A percentile compares a stretch with the other conserved stretches of the same genome.
These are phyloP conservation scores for Plectosphaerella plurivora DNA, from an alignment of 2,329 filamentous ascomycete genomes.

Conservation along the genomic window DNA sequence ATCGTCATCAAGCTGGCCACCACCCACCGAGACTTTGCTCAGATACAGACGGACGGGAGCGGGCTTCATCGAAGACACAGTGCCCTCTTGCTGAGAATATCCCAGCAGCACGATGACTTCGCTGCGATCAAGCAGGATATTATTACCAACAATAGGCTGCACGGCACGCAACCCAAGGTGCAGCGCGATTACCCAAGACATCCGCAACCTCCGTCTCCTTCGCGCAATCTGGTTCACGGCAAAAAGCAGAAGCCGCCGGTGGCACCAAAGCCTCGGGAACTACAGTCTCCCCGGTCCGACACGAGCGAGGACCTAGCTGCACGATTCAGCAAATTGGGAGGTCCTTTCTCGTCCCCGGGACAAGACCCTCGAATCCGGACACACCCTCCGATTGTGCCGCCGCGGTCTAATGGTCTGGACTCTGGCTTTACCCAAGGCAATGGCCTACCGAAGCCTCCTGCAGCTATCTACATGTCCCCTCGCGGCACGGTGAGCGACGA, in stretches of 20 bases:
- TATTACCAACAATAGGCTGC: constrained; percentile 52
- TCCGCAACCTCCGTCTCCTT: constrained; percentile 42
- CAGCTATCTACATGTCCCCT: constrained; percentile 75
- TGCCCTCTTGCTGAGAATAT: constrained; percentile 45
- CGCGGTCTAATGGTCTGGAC: constrained; percentile 28
- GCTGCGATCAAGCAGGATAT: constrained; percentile 55
- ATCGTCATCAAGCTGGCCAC: constrained; percentile 75
- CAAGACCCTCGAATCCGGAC: constrained; percentile 52
- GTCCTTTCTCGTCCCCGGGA: constrained; percentile 30
- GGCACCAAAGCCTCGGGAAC: constrained; percentile 63
- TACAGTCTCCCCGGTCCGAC: constrained; percentile 51
- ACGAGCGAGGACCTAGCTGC: constrained; percentile 44
- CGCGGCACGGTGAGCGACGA: constrained; percentile 65
- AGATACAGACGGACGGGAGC: constrained; percentile 51
- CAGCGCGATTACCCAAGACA: background rate
- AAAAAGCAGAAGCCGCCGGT: constrained; percentile 57
- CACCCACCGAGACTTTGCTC: constrained; percentile 68
- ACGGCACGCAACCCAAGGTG: background rate
- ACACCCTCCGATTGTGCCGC: constrained; percentile 34
- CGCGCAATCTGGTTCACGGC: constrained; percentile 55
- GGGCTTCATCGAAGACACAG: constrained; percentile 44
- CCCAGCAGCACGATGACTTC: constrained; percentile 43
- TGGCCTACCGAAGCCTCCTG: constrained; percentile 65
- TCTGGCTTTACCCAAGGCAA: background rate
- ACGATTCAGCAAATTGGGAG: constrained; percentile 54